Evolutionary conservation across 768 basidiomycete species (phyloP), one percentile per base, ranked within the genome.

Genomic region (Kwoniella heveanensis): DNA sequence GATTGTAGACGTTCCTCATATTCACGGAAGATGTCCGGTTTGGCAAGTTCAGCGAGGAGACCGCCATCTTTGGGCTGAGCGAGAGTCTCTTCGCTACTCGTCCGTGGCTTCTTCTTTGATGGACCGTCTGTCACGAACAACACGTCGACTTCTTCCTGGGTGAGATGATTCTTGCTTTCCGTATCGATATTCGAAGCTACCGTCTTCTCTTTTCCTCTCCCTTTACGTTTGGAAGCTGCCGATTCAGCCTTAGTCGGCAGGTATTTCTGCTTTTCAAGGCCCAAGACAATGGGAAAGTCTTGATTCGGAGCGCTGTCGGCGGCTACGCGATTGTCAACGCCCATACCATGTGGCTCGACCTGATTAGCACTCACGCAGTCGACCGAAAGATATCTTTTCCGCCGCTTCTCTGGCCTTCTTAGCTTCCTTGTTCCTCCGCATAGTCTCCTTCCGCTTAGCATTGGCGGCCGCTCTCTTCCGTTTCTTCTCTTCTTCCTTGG

Each of bases 241-340:
- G 61, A 25, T 36, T 53, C 26, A 9, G 51, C 25, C n/a, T 74
- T 74, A 29, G 26, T 24, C 6, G 70, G 73, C 9, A 69, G 48
- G 10, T 21, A n/a, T 25, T 69, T 69, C 46, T 69, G 68, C 30
- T 57, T 58, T 36, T 71, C 64, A 21, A 74, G 57, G 15, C 48
- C 54, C 44, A 64, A n/a, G 3, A 74, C 26, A 50, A 74, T 69
- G 24, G 73, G 73, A 29, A 47, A 70, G 2, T 68, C 59, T 3
- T 36, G 44, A 19, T 25, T 64, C 0, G 69, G 52, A 6, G 10
- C 54, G 13, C 71, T 54, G n/a, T 39, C 24, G 10, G 58, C 22
- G 32, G 65, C 54, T 57, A 24, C 29, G 24, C 9, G 46, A 30
- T n/a, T 25, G 27, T 15, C 27, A 21, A 26, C 25, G 25, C 15